A percentile compares a stretch with the other conserved stretches of the same genome.
Conservation (phyloP, 1,284 basidiomycete genomes). For the Apiotrichum mycotoxinovorans region DNA sequence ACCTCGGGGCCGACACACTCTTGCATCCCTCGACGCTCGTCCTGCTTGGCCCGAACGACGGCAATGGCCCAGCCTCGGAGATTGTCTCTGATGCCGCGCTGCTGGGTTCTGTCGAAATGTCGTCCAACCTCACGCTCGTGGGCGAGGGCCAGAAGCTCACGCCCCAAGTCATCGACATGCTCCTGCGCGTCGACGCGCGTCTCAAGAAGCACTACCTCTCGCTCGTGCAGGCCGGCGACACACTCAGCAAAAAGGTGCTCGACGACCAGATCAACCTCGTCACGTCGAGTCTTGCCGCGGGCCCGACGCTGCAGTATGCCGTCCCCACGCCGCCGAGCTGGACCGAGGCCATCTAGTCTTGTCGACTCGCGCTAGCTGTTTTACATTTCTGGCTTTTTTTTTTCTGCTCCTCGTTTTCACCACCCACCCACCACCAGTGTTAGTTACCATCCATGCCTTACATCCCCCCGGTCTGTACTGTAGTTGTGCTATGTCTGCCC, state of each 20-base stretch:
- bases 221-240: conserved; percentile 49
- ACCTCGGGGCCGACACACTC: conserved; percentile 20
- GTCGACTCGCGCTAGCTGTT: too few relatives aligned
- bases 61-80: conserved; percentile 6
- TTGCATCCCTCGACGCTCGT: conserved; percentile 40
- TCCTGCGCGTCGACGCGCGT: conserved; percentile 49
- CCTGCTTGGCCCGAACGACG: neutral
- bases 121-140: conserved; percentile 31
- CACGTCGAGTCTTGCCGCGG: conserved; percentile 5
- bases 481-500: neutral
- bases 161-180: conserved; percentile 45
- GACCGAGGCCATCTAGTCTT: conserved; percentile 1
- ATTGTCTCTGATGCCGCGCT: conserved; percentile 33
- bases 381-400: neutral
- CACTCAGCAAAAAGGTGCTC: conserved; percentile 44
- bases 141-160: conserved; percentile 48
- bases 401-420: too few relatives aligned
- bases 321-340: neutral
- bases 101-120: conserved; percentile 34
- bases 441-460: neutral
- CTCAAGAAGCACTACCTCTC: conserved; percentile 50
- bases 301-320: conserved; percentile 6
- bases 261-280: conserved; percentile 46
- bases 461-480: neutral
- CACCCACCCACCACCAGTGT: neutral